These are phyloP conservation scores for Colletotrichum sojae DNA, from an alignment of 2,329 filamentous ascomycete species.

Conservation along the genomic window DNA sequence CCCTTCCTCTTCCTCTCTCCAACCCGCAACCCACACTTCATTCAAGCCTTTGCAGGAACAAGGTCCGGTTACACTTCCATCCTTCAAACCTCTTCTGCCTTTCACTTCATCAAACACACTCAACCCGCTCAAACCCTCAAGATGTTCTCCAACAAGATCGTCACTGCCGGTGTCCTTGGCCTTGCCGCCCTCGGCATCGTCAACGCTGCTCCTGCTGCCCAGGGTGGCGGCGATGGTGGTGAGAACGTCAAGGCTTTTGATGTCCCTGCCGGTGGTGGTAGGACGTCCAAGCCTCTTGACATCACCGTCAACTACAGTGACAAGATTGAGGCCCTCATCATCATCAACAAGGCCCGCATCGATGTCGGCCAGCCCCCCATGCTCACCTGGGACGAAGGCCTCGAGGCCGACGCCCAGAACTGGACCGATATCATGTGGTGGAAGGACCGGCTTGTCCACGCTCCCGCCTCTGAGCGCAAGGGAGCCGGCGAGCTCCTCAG, in stretches of 20 bases:
- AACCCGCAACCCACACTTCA: not conserved
- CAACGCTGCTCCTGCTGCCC: slow-evolving; percentile 1
- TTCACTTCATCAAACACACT: slow-evolving; percentile 2
- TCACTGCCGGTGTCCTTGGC: not conserved
- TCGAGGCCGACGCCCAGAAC: slow-evolving; percentile 6
- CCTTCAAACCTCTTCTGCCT: not conserved
- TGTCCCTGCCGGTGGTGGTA: no score
- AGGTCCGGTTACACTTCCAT: not conserved
- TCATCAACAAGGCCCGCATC: slow-evolving; percentile 6
- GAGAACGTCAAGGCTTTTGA: not conserved
- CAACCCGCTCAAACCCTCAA: not conserved
- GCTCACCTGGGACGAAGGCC: not conserved
- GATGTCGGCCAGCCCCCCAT: not conserved
- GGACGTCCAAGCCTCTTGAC: no score
- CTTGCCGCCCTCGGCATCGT: slow-evolving; percentile 4
- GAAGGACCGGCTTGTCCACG: slow-evolving; percentile 1
- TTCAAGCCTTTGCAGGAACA: slow-evolving; percentile 6
- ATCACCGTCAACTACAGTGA: no score
- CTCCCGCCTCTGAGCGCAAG: slow-evolving; percentile 18
- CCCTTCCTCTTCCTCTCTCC: not conserved
- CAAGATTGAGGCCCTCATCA: not conserved
- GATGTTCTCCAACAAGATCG: slow-evolving; percentile 8
- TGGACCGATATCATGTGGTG: not conserved
- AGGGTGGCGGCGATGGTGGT: no score
- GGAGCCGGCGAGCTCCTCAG: slow-evolving; percentile 20